Evolutionary conservation across 2,329 filamentous ascomycete genomes (phyloP), one percentile per base, ranked within the genome.

Genomic region (Falciphora oryzae): DNA sequence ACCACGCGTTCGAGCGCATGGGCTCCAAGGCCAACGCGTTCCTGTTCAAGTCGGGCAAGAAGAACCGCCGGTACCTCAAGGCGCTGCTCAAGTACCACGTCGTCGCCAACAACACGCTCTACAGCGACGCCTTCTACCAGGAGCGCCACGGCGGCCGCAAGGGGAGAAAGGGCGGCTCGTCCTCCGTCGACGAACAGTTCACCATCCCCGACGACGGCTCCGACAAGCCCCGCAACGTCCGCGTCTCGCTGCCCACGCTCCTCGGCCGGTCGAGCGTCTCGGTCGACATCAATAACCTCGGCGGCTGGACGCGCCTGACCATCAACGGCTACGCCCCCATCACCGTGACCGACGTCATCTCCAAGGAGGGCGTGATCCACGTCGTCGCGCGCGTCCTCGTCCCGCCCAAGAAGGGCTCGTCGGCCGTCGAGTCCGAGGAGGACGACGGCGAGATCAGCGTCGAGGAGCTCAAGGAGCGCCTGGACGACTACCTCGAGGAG

Each of bases 291-390:
- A 82, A 81, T 4, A 79, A 83, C 18, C 89, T 84, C 70, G 86
- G 85, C n/a, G 85, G 89, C 0, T 87, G 90, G 71, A 85, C 90
- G 63, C 82, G 77, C 6, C 88, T 97, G 67, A 86, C 86, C 73
- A 82, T 96, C 71, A 97, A 97, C 71, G 91, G 88, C 18, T 89
- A 88, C 69, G 80, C 82, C 3, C 79, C 79, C 8, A 89, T 96
- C 1, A 79, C 80, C 0, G 78, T 91, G 8, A 80, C 87, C 67
- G 92, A 97, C 72, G 88, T 82, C 0, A 75, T 95, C 64, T 90
- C 89, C 0, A 85, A 83, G 71, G 91, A 97, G 73, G 93, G 93
- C 38, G 92, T 94, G 18, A 84, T 96, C 53, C 93, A 97, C 65
- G 87, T 94, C 22, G 80, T 95, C 0, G 81, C 83, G 61, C 82